Evolutionary conservation across 805 yeast species (phyloP).

Genomic region (Ogataea dorogensis): DNA sequence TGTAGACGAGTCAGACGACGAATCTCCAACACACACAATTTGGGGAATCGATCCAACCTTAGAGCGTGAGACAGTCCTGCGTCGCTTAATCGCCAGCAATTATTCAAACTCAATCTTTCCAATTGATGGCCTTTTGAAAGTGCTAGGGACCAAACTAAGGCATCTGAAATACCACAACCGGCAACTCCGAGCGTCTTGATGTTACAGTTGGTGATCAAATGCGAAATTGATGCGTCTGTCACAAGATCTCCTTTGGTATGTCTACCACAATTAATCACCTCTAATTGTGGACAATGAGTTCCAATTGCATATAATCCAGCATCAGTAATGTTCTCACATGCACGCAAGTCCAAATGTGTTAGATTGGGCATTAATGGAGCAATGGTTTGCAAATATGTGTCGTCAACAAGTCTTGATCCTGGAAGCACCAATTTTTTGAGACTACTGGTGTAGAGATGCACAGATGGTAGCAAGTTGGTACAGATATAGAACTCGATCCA

Average conservation of each 20-base stretch:
- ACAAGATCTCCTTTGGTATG: slow-evolving; percentile 64
- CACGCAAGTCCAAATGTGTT: slow-evolving; percentile 70
- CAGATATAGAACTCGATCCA: slow-evolving; percentile 85
- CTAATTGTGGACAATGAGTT: slow-evolving; percentile 53
- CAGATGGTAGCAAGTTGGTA: slow-evolving; percentile 63
- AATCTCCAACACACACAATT: slow-evolving; percentile 72
- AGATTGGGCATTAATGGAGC: slow-evolving; percentile 57
- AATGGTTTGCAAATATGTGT: slow-evolving; percentile 52
- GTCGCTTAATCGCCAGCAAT: slow-evolving; percentile 48
- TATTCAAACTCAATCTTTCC: slow-evolving; percentile 71
- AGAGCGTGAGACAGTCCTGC: slow-evolving; percentile 35
- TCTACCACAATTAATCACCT: slow-evolving; percentile 75
- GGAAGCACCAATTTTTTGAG: slow-evolving; percentile 59
- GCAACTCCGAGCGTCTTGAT: slow-evolving; percentile 80
- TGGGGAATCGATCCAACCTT: slow-evolving; percentile 48
- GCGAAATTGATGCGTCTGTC: slow-evolving; percentile 65
- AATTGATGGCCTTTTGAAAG: slow-evolving; percentile 43
- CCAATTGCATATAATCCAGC: slow-evolving; percentile 70
- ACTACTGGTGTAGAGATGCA: slow-evolving; percentile 39
- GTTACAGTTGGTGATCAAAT: slow-evolving; percentile 54
- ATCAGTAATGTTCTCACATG: slow-evolving; percentile 78
- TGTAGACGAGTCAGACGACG: slow-evolving; percentile 58
- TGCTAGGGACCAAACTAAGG: slow-evolving; percentile 78
- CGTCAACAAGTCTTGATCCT: slow-evolving; percentile 65
- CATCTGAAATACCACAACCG: slow-evolving; percentile 79